phyloP scores from a whole-genome alignment of 2,329 filamentous ascomycete genomes.

The Beauveria scarabaeidicola region DNA sequence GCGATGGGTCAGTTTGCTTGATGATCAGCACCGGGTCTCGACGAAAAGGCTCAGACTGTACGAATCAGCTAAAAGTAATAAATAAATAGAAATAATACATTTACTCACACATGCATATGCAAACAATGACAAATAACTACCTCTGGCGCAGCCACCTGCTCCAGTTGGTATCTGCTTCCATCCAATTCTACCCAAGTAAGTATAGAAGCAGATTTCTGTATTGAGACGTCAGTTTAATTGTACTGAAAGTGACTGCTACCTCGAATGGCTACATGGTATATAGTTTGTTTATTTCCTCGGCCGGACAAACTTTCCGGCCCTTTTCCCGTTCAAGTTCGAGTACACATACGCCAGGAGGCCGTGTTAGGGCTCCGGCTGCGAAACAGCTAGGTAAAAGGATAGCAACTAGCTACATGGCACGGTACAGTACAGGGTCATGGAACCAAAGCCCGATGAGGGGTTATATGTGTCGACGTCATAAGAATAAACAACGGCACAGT shows the following conservation, averaged over 20 bases:
- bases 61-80: not conserved
- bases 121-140: not conserved
- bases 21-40: not conserved
- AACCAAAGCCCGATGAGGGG: not conserved
- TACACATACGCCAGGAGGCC: not conserved
- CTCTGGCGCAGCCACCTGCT: not conserved
- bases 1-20: not conserved
- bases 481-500: too few relatives aligned
- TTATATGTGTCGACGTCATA: not conserved
- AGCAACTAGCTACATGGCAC: not conserved
- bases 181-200: not conserved
- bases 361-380: not conserved
- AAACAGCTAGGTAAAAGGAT: not conserved
- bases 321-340: not conserved
- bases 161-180: not conserved
- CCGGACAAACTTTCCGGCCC: not conserved
- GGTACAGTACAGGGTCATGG: not conserved
- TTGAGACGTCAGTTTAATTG: not conserved
- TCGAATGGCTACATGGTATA: not conserved
- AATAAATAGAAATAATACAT: not conserved
- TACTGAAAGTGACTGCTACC: not conserved
- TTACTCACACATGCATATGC: not conserved
- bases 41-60: not conserved
- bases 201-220: not conserved
- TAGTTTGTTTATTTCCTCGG: not conserved